Evolutionary conservation across 2,329 filamentous ascomycete genomes (phyloP).

Genomic region (Uncinocarpus reesii): DNA sequence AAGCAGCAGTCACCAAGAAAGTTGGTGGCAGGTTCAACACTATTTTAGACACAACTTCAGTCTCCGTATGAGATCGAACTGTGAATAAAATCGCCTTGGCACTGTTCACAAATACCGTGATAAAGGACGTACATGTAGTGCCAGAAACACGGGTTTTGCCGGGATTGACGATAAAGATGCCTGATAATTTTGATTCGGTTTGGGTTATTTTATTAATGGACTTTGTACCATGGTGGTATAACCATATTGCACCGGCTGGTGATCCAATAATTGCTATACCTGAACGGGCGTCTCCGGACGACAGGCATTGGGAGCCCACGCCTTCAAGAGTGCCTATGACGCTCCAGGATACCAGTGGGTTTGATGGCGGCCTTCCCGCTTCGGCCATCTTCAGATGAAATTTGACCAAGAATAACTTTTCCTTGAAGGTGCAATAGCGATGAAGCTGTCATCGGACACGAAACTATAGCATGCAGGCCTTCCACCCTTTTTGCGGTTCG

Average conservation of each 20-base stretch:
- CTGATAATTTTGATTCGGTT: slow-evolving; percentile 23
- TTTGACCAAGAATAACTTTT: slow-evolving; percentile 26
- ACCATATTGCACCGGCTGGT: slow-evolving; percentile 25
- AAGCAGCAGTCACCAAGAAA: slow-evolving; percentile 45
- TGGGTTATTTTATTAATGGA: slow-evolving; percentile 23
- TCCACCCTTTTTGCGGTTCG: slow-evolving; percentile 13
- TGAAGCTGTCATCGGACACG: slow-evolving; percentile 26
- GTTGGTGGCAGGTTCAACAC: slow-evolving; percentile 28
- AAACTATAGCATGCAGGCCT: slow-evolving; percentile 27
- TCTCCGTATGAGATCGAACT: neutral
- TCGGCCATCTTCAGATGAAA: slow-evolving; percentile 13
- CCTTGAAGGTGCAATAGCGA: slow-evolving; percentile 26
- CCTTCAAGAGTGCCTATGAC: slow-evolving; percentile 24
- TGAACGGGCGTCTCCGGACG: slow-evolving; percentile 24
- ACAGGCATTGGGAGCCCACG: slow-evolving; percentile 24
- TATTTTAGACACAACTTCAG: slow-evolving; percentile 3
- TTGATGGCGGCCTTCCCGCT: neutral
- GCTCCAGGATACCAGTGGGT: slow-evolving; percentile 22
- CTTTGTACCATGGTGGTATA: slow-evolving; percentile 28
- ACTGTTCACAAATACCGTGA: slow-evolving; percentile 10
- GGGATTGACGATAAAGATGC: slow-evolving; percentile 21
- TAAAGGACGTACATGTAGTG: slow-evolving; percentile 2
- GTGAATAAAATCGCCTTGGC: slow-evolving; percentile 3
- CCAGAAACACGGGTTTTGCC: neutral
- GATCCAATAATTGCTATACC: slow-evolving; percentile 30